Base-by-base conservation (phyloP, 352 stramenopile species). In the Phytopythium kandeliae region DNA sequence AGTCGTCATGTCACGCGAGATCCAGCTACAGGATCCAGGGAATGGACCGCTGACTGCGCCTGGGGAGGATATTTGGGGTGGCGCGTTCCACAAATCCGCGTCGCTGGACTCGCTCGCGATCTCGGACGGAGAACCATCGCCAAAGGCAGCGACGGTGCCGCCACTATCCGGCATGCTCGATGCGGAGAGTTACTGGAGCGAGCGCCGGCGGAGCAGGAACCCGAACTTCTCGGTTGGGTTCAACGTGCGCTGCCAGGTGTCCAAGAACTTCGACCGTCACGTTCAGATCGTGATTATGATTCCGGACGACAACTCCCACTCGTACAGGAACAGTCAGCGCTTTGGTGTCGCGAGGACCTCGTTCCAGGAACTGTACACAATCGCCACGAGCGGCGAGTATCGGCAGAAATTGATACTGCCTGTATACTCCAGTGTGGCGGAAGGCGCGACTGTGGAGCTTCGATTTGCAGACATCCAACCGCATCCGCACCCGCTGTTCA, bases 221-320 rank as follows among this genome's bases (percentile, higher is more conserved):
- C 78, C 81, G 24, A 63, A 65, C 15, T 89, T 92, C 54, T 75
- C 76, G 1, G 74, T 92, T 25, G 81, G 81, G 26, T 89, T 88
- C 25, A 69, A 63, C 48, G 54, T 89, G 6, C 46, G 48, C 13
- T 92, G 81, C 54, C 71, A 78, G 45, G 54, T 66, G 21, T 56
- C 64, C 2, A 58, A 65, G 17, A 58, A 67, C 30, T 80, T 61
- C 42, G 76, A 92, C 33, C 78, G 81, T 21, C 81, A 89, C 30
- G 65, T 92, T 10, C 72, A 87, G 57, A 71, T 92, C 50, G 70
- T 86, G 57, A 65, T 92, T 3, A 89, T 89, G 71, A 81, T 92
- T 41, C 78, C 78, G 6, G 81, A 92, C 30, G 81, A 92, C 56
- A 60, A 65, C n/a, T 69, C 74, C 28, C 61, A 61, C 11, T 76